Conservation (phyloP, 768 basidiomycete species). For the Termitomyces heimii region DNA sequence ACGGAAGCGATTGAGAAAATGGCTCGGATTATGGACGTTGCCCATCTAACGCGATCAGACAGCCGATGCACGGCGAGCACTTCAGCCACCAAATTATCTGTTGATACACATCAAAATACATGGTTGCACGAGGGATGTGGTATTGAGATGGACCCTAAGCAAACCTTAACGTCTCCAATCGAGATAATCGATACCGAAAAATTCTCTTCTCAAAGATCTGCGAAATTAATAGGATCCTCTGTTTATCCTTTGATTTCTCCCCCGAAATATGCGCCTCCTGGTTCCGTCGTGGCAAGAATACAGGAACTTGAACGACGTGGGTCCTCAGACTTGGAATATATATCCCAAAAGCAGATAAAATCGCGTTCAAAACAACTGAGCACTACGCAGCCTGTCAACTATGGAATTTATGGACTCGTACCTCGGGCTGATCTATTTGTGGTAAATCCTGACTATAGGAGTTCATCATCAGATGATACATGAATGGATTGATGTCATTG, state of each 20-base stretch:
- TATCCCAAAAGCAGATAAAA: constrained; percentile 33
- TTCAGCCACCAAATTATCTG: constrained; percentile 24
- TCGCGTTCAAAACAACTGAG: constrained; percentile 30
- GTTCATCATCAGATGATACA: constrained; percentile 12
- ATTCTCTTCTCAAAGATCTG: constrained; percentile 2
- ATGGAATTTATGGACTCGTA: constrained; percentile 72
- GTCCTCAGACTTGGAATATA: constrained; percentile 39
- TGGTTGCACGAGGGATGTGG: constrained; percentile 8
- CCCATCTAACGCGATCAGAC: constrained; percentile 39
- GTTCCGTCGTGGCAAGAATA: constrained; percentile 37
- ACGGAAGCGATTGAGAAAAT: constrained; percentile 64
- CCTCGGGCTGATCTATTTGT: constrained; percentile 61
- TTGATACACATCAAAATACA: constrained; percentile 15
- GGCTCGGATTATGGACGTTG: constrained; percentile 63
- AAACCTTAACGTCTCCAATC: constrained; percentile 26
- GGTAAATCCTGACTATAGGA: constrained; percentile 59
- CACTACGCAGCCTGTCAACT: constrained; percentile 33
- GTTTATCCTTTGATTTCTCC: constrained; percentile 6
- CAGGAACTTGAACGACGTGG: constrained; percentile 52
- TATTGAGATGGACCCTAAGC: constrained; percentile 9
- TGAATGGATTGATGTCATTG: constrained; percentile 4
- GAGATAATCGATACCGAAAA: constrained; percentile 18
- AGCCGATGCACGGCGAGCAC: constrained; percentile 23
- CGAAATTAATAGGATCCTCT: not conserved
- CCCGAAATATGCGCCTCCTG: constrained; percentile 9